Percentiles rank a stretch among this genome's conserved stretches.
These are phyloP conservation scores for Linderniella brevidens DNA, from an alignment of 257 asterid genomes.

Conservation along the genomic window DNA sequence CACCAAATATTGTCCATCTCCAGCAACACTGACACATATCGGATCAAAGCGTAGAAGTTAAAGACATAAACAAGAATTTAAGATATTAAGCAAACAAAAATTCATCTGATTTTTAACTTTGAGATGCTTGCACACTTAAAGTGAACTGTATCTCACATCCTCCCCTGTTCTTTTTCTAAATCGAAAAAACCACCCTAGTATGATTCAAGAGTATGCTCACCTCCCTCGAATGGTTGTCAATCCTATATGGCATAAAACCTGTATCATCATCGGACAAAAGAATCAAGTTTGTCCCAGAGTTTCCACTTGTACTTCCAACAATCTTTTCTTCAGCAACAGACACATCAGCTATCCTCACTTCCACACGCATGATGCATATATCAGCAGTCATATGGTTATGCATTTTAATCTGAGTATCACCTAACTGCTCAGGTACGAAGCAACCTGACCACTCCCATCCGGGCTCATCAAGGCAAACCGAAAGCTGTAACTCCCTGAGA, in stretches of 20 bases:
- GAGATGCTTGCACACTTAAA: neutral
- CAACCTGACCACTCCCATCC: conserved; percentile 99
- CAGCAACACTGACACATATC: too few species aligned
- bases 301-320: conserved; percentile 71
- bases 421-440: conserved; percentile 85
- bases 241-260: conserved; percentile 96
- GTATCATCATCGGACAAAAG: conserved; percentile 83
- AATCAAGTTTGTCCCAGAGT: conserved; percentile 82
- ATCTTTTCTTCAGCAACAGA: conserved; percentile 55
- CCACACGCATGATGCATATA: conserved; percentile 79
- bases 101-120: too few species aligned
- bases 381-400: conserved; percentile 60
- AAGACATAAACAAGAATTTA: too few species aligned
- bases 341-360: conserved; percentile 91
- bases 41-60: too few species aligned
- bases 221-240: conserved; percentile 93
- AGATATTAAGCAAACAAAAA: too few species aligned
- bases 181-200: neutral
- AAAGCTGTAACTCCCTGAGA: conserved; percentile 69
- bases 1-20: too few species aligned
- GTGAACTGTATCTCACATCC: neutral
- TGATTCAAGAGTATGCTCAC: conserved; percentile 25
- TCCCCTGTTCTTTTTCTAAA: conserved; percentile 1
- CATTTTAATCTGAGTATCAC: conserved; percentile 89
- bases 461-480: conserved; percentile 71